Conservation (phyloP, 2,329 filamentous ascomycete genomes). For the Cladosporium sp. region DNA sequence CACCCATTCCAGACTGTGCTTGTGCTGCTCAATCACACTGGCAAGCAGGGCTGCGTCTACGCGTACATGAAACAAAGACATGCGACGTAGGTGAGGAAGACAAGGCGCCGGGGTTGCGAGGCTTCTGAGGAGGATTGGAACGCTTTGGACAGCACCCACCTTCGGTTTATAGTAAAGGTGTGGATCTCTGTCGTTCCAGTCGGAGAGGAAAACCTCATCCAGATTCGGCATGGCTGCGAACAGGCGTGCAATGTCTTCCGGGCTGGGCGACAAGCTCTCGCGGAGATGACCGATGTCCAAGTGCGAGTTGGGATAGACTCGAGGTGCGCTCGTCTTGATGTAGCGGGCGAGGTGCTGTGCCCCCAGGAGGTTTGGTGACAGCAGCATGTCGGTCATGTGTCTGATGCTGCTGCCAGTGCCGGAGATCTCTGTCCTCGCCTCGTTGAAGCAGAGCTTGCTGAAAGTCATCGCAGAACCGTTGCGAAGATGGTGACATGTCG, state of each 20-base stretch:
- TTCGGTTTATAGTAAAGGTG: too few species aligned
- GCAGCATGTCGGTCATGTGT: neutral
- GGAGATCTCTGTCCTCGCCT: neutral
- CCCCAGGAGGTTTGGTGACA: neutral
- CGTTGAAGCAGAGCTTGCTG: neutral
- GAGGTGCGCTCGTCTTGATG: neutral
- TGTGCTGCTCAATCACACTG: neutral
- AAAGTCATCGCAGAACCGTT: neutral
- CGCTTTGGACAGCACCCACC: neutral
- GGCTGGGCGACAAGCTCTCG: neutral
- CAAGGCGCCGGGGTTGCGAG: neutral
- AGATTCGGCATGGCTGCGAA: neutral
- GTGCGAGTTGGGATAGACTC: neutral
- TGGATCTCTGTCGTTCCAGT: too few species aligned
- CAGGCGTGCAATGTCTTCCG: neutral
- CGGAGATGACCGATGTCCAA: neutral
- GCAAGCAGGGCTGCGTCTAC: neutral
- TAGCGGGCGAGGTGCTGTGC: neutral
- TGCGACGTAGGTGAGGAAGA: neutral
- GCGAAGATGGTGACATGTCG: neutral
- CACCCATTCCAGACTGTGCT: neutral
- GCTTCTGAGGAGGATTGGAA: neutral
- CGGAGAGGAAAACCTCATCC: neutral
- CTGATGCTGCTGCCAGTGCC: neutral
- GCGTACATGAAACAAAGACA: neutral